Base-by-base conservation (phyloP, 495 filamentous ascomycete genomes). In the Aspergillus homomorphus region DNA sequence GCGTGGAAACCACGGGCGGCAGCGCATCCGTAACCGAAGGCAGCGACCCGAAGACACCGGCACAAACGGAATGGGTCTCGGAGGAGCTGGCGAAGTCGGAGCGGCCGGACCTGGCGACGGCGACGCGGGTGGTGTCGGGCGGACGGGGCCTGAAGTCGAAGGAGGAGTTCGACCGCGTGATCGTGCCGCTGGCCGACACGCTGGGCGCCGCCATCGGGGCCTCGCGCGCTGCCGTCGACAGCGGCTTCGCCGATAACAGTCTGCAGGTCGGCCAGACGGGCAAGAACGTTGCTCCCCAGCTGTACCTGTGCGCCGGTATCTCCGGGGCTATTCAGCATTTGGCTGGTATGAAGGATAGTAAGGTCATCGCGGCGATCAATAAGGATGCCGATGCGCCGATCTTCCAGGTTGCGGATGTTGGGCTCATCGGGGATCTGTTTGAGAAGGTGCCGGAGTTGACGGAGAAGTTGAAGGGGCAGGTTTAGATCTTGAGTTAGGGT, bases 271-370 rank as follows among this genome's bases (percentile, higher is more conserved):
- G 94, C 12, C 94, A 98, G 77, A 98, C 94, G 7, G 94, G 94
- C 59, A 98, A 98, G 84, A 95, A 96, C 58, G 92, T 98, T 30
- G 94, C 94, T 44, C 94, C 94, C 54, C 88, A 98, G 73, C 77
- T 98, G 59, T 98, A 98, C 70, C 82, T 98, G 57, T 94, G 90
- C 28, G 93, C 92, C 16, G 94, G 94, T 66, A 98, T 98, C 67
- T 94, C 89, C 6, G 94, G 94, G 48, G 94, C 94, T 21, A 98
- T 98, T 62, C 94, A 98, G 76, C 94, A 98, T 82, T 77, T 98
- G 74, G 95, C 95, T 44, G 94, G 94, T 69, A 98, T 98, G 94
- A 98, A 98, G 84, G 94, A 98, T 71, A 96, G 90, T 80, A 98
- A 98, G 81, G 95, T 98, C 59, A 98, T 98, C 81, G 95, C 92